Base-by-base conservation (phyloP, 2,329 filamentous ascomycete genomes). In the Ceratocystiopsis minuta region DNA sequence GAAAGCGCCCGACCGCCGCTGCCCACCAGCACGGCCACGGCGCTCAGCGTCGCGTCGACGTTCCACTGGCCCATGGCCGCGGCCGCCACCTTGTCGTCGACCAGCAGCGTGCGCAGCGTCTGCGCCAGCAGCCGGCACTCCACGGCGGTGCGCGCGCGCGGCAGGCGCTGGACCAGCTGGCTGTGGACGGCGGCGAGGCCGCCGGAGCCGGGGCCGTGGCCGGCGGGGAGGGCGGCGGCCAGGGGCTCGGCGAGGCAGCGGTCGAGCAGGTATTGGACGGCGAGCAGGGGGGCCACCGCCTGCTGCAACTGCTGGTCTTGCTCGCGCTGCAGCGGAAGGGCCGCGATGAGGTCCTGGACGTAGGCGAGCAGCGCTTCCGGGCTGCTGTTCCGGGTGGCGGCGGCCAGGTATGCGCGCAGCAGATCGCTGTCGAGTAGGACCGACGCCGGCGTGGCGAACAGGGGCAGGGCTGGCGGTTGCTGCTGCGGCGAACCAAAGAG, bases 61-160 rank as follows among this genome's bases (percentile, higher is more conserved):
- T 72, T 74, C 64, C 70, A 73, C 50, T 76, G 72, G 6, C 61
- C 64, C 62, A 74, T 70, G 35, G 60, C 59, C 16, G 59, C 60
- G 0, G 65, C 59, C 36, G 64, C 64, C 20, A 7, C 20, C 48
- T 62, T 64, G 46, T 72, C 68, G 39, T 47, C 44, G 6, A 40
- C 39, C 18, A 75, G 60, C 10, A 75, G 57, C 2, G 59, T 54
- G 20, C 58, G 55, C 13, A 68, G 53, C 11, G 61, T 59, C 33
- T 63, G n/a, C 37, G 64, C 62, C 9, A 62, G 52, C 12, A 62
- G 57, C 17, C 53, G 47, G 42, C 62, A n/a, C n/a, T n/a, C n/a
- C n/a, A n/a, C n/a, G n/a, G n/a, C 24, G 6, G 24, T 12, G 24
- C 6, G 52, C 5, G 59, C 40, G 4, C 46, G 51, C 4, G 48